Conservation (phyloP, 1,139 yeast species). For the Yamadazyma friedrichii region DNA sequence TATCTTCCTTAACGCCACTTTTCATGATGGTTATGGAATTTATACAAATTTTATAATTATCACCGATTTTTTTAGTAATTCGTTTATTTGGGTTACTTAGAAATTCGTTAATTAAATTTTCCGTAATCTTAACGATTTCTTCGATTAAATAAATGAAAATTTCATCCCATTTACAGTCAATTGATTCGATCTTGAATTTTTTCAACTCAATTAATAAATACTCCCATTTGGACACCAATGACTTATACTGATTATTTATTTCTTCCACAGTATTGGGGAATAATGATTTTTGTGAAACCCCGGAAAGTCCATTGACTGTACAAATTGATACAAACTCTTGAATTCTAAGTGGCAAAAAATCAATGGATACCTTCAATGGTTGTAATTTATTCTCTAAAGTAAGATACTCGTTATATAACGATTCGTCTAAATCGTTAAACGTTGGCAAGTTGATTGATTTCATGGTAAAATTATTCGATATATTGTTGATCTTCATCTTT, state of each 20-base stretch:
- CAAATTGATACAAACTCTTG: slow-evolving; percentile 41
- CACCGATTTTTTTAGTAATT: slow-evolving; percentile 16
- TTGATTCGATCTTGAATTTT: slow-evolving; percentile 41
- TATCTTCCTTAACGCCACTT: slow-evolving; percentile 30
- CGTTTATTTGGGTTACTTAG: slow-evolving; percentile 9
- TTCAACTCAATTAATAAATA: slow-evolving; percentile 32
- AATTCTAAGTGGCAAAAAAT: slow-evolving; percentile 55
- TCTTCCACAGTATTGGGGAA: slow-evolving; percentile 32
- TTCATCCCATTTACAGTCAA: slow-evolving; percentile 57
- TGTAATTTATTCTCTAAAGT: slow-evolving; percentile 33
- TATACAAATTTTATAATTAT: slow-evolving; percentile 31
- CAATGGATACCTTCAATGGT: slow-evolving; percentile 61
- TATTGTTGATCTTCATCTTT: slow-evolving; percentile 33
- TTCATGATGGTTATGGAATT: slow-evolving; percentile 31
- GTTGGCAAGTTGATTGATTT: slow-evolving; percentile 31
- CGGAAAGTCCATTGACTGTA: slow-evolving; percentile 1
- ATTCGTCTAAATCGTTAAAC: slow-evolving; percentile 28
- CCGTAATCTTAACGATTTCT: slow-evolving; percentile 35
- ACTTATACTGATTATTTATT: slow-evolving; percentile 39
- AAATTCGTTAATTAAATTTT: slow-evolving; percentile 26
- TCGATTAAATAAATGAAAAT: slow-evolving; percentile 44
- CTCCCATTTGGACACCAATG: slow-evolving; percentile 39
- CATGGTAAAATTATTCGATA: slow-evolving; percentile 18
- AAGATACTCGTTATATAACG: slow-evolving; percentile 28
- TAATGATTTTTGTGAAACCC: slow-evolving; percentile 12